Base-by-base conservation (phyloP, 2,329 filamentous ascomycete species). In the Sporothrix phasma region DNA sequence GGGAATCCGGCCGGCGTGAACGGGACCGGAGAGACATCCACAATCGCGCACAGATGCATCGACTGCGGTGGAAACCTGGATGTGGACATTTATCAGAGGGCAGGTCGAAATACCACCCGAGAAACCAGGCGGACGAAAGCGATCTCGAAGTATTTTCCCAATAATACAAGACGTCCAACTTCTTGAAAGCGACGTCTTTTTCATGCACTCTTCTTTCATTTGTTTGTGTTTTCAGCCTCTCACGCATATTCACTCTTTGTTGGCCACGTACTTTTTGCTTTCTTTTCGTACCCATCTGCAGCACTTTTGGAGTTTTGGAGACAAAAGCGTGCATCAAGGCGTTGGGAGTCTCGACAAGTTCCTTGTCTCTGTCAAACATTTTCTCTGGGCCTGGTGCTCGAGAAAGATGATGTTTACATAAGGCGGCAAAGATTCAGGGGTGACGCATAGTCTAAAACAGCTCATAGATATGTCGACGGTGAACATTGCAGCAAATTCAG, bases 151-250 rank as follows among this genome's bases (percentile, higher is more conserved):
- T 39, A 49, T 56, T 39, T 58, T 61, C 17, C 11, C 34, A 34
- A 49, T 61, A 61, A 61, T 51, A 51, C 51, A 61, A 61, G 29
- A 37, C 29, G 22, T 39, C 13, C 31, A 61, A 3, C 51, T 59
- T 26, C 39, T 26, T n/a, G 41, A 22, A 26, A n/a, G n/a, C 37
- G 34, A 13, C 31, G 22, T 64, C 6, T 63, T 56, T 53, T 59
- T 64, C 41, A 11, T 54, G 22, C 13, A 24, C 10, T 60, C 19
- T 17, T 39, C 17, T 58, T 45, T 62, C 7, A 41, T 47, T 56
- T 22, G 17, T 61, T 24, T 60, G 11, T 17, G 0, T 24, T 37
- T 34, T 51, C 39, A 1, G n/a, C n/a, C 17, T 37, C 31, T 31
- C 31, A 13, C 7, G 24, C n/a, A 13, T 29, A 24, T 39, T 51